A percentile compares a stretch with the other conserved stretches of the same genome.
Evolutionary conservation across 371 early-diverging fungal genomes (phyloP).

Genomic region (Rhizomucor miehei): DNA sequence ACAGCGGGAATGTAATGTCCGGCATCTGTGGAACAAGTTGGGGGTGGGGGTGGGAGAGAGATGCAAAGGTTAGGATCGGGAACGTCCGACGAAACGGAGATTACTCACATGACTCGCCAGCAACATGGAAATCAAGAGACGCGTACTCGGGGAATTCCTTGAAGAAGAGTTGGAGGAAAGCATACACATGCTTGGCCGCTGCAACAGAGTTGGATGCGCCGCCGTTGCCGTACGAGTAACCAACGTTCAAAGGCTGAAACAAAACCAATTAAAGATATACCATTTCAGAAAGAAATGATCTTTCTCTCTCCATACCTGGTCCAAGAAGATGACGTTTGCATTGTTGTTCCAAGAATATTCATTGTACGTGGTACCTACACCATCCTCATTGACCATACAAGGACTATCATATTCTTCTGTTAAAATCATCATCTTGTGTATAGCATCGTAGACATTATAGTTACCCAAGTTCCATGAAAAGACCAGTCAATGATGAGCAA

Average conservation of each 20-base stretch:
- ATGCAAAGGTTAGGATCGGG: too few species aligned
- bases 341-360: conserved; percentile 69
- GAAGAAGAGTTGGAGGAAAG: conserved; percentile 71
- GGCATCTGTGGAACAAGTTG: conserved; percentile 52
- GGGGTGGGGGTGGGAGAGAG: too few species aligned
- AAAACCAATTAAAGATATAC: not conserved
- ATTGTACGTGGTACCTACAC: conserved; percentile 52
- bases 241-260: conserved; percentile 66
- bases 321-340: conserved; percentile 75
- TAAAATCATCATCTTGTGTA: too few species aligned
- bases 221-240: conserved; percentile 66
- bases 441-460: too few species aligned
- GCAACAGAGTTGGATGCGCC: conserved; percentile 52
- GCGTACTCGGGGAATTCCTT: conserved; percentile 54
- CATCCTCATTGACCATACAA: conserved; percentile 64
- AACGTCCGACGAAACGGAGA: not conserved
- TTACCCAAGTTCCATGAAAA: conserved; percentile 73
- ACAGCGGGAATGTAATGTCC: conserved; percentile 85
- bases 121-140: conserved; percentile 60
- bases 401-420: conserved; percentile 33
- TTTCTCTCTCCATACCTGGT: conserved; percentile 48
- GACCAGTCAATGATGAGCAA: conserved; percentile 73
- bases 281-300: not conserved
- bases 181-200: conserved; percentile 74
- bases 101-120: conserved; percentile 48